Conservation (phyloP, 805 yeast genomes). For the Osmozyma mogii region DNA sequence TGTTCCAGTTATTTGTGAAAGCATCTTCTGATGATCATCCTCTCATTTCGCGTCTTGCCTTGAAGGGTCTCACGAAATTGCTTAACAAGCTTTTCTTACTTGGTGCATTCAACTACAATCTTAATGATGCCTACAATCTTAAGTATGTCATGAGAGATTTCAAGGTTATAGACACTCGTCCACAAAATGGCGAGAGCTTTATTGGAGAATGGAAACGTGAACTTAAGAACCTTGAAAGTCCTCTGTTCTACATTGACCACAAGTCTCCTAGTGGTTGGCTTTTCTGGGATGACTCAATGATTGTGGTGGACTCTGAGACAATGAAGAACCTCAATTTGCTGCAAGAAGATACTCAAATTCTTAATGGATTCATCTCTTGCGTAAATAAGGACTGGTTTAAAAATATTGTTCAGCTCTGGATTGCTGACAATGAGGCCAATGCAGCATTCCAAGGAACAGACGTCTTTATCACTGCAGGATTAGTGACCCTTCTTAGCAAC, state of each 20-base stretch:
- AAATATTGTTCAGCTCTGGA: conserved; percentile 41
- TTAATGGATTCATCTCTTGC: conserved; percentile 35
- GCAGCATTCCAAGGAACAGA: conserved; percentile 60
- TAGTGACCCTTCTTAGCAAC: conserved; percentile 42
- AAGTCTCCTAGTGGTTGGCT: conserved; percentile 58
- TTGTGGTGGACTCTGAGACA: conserved; percentile 35
- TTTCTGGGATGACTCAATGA: conserved; percentile 59
- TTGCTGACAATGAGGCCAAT: conserved; percentile 61
- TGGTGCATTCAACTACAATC: conserved; percentile 41
- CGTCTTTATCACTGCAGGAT: conserved; percentile 46
- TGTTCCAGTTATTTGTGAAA: conserved; percentile 36
- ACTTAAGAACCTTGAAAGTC: conserved; percentile 38
- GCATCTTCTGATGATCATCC: conserved; percentile 63
- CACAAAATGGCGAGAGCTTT: conserved; percentile 28
- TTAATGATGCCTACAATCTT: conserved; percentile 36
- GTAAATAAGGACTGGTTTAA: conserved; percentile 55
- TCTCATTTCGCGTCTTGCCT: conserved; percentile 47
- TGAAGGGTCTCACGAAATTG: conserved; percentile 47
- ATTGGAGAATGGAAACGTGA: conserved; percentile 41
- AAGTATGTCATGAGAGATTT: conserved; percentile 25
- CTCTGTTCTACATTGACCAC: conserved; percentile 51
- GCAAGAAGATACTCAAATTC: conserved; percentile 32
- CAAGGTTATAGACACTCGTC: conserved; percentile 34
- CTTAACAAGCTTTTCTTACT: conserved; percentile 35
- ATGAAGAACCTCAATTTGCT: conserved; percentile 22